A percentile compares a stretch with the other conserved stretches of the same genome.
These are phyloP conservation scores for Drosera spatulata DNA, from an alignment of 179 eudicot species.

Conservation along the genomic window DNA sequence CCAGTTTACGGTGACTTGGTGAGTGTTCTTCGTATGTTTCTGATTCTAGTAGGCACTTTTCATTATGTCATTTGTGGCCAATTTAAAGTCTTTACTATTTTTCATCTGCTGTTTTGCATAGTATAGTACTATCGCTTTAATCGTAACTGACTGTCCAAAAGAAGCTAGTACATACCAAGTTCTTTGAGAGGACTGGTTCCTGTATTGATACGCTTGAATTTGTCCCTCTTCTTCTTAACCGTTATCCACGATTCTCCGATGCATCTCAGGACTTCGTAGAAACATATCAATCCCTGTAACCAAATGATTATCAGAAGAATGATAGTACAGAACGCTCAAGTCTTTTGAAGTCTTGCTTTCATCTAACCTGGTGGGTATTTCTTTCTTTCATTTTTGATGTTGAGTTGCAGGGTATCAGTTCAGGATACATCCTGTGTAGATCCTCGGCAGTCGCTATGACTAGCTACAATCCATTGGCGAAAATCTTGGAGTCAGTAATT, in stretches of 20 bases:
- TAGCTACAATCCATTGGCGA: slow-evolving; percentile 33
- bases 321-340: background rate
- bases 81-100: no score
- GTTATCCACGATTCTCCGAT: slow-evolving; percentile 70
- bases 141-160: background rate
- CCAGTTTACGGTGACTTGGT: background rate
- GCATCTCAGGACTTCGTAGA: slow-evolving; percentile 57
- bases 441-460: slow-evolving; percentile 66
- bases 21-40: no score
- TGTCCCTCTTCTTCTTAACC: slow-evolving; percentile 44
- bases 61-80: no score
- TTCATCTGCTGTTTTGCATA: no score
- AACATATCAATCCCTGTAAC: slow-evolving; percentile 48
- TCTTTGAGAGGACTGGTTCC: slow-evolving; percentile 38
- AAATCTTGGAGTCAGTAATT: background rate
- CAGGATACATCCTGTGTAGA: slow-evolving; percentile 66
- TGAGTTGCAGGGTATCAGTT: slow-evolving; percentile 32
- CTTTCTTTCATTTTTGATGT: slow-evolving; percentile 45
- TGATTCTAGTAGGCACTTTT: no score
- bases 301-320: background rate
- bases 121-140: no score
- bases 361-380: slow-evolving; percentile 49
- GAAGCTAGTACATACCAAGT: slow-evolving; percentile 38
- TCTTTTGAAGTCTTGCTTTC: background rate
- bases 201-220: slow-evolving; percentile 25